Evolutionary conservation across 148 eudicot genomes (phyloP).

Genomic region (Tetragonia tetragonoides): DNA sequence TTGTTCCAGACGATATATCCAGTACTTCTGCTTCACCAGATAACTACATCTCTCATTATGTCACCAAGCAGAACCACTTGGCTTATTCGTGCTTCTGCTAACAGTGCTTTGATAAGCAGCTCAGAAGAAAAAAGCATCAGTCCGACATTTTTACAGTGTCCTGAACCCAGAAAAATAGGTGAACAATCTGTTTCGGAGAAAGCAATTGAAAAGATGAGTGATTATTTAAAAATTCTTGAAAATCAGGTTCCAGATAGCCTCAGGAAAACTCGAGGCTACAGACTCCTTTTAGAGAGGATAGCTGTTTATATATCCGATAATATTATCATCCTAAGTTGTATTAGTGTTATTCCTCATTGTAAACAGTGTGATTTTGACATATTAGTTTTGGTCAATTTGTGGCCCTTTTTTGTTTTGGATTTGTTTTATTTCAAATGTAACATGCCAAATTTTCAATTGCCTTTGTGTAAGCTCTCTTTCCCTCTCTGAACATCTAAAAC

Average conservation of each 20-base stretch:
- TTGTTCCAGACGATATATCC: constrained; percentile 65
- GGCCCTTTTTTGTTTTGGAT: constrained; percentile 11
- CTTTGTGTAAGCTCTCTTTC: too few relatives aligned
- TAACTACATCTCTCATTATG: constrained; percentile 61
- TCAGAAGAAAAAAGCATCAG: neutral
- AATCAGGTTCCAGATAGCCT: constrained; percentile 19
- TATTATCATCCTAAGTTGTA: constrained; percentile 19
- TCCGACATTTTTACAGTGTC: neutral
- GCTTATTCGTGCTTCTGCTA: constrained; percentile 94
- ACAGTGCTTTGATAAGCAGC: neutral
- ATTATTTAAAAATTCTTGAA: constrained; percentile 19
- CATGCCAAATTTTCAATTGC: neutral
- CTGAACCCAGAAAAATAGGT: constrained; percentile 13
- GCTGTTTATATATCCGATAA: constrained; percentile 26
- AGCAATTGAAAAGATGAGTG: constrained; percentile 14
- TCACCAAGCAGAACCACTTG: constrained; percentile 79
- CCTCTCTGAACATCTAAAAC: too few relatives aligned
- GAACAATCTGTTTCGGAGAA: constrained; percentile 22
- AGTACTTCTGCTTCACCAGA: constrained; percentile 47
- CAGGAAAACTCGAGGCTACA: constrained; percentile 15
- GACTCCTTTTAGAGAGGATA: constrained; percentile 13
- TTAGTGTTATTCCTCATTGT: constrained; percentile 22
- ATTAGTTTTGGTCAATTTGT: constrained; percentile 24
- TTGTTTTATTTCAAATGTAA: neutral
- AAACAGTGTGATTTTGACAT: constrained; percentile 30